Evolutionary conservation across 495 filamentous ascomycete species (phyloP), one percentile per base, ranked within the genome.

Genomic region (Clavariopsis aquatica): DNA sequence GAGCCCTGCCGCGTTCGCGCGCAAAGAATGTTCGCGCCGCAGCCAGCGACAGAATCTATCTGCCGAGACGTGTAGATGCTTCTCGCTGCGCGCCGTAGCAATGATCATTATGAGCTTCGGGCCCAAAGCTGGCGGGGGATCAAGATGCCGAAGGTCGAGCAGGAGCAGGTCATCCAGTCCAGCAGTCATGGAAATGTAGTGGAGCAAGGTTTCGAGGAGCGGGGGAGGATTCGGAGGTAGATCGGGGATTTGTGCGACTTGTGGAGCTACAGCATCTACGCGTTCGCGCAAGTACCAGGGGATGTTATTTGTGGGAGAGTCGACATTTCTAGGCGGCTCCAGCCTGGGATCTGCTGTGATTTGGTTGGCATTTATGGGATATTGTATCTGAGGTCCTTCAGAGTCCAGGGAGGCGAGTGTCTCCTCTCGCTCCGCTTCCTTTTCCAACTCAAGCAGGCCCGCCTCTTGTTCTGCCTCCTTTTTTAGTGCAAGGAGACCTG

Each of bases 61-160:
- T 3, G 94, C 92, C 1, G 92, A 93, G 22, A 95, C 90, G 69
- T 96, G 92, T 26, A 98, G 77, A 78, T 98, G 95, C 59, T 91
- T 93, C 69, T 96, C 90, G 63, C 90, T 93, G 51, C 95, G 87
- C 22, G 93, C 91, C 19, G 91, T 95, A n/a, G 91, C 93, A 64
- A 98, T 79, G 38, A 98, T 74, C 94, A 98, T 98, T 29, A 98
- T 81, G 38, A 96, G 82, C 70, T 92, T 89, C 17, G 91, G 83
- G 8, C 94, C 94, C 36, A 98, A 80, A 0, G 92, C 91, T 1
- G 94, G 85, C 0, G 94, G 89, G 0, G 91, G 92, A 70, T 96
- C 89, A 49, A 96, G 79, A 22, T 82, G 77, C 55, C 94, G 90
- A 22, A 98, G 82, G 73, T 98, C 94, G 53, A 93, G 77, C 12